Percentiles rank a stretch among this genome's conserved stretches.
These are phyloP conservation scores for Solanum chacoense DNA, from an alignment of 305 asterid genomes.

Conservation along the genomic window DNA sequence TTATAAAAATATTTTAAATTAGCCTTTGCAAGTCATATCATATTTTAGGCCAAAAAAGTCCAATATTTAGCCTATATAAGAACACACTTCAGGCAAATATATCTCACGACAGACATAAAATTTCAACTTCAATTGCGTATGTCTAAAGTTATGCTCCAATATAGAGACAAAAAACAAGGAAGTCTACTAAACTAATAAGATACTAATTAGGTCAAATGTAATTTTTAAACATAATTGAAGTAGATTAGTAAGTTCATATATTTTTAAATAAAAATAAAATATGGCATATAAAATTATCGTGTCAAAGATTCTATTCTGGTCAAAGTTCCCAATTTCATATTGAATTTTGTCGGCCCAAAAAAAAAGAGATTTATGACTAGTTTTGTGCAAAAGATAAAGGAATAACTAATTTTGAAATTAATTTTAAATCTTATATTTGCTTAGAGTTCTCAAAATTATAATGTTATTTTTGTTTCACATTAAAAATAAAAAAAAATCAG, in stretches of 20 bases:
- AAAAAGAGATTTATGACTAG: not conserved
- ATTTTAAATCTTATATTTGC: not conserved
- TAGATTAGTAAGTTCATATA: not conserved
- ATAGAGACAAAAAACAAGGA: not conserved
- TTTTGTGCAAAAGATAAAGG: not conserved
- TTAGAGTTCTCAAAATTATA: too few relatives aligned
- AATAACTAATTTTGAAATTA: not conserved
- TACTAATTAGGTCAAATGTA: not conserved
- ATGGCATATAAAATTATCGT: not conserved
- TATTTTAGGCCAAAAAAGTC: not conserved
- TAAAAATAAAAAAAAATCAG: rapidly evolving
- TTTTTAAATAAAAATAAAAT: not conserved
- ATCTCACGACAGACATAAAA: not conserved
- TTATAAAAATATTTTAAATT: not conserved
- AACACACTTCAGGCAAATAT: not conserved
- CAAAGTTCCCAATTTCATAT: not conserved
- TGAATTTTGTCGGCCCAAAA: not conserved
- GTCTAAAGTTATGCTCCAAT: not conserved
- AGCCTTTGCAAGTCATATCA: not conserved
- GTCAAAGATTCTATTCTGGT: too few relatives aligned
- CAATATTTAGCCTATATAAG: not conserved
- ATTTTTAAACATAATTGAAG: not conserved
- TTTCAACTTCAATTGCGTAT: not conserved
- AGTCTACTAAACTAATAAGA: not conserved
- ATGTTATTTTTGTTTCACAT: too few relatives aligned